Percentiles rank a stretch among this genome's conserved stretches.
Conservation (phyloP, 305 asterid genomes). For the Coffea humblotiana region DNA sequence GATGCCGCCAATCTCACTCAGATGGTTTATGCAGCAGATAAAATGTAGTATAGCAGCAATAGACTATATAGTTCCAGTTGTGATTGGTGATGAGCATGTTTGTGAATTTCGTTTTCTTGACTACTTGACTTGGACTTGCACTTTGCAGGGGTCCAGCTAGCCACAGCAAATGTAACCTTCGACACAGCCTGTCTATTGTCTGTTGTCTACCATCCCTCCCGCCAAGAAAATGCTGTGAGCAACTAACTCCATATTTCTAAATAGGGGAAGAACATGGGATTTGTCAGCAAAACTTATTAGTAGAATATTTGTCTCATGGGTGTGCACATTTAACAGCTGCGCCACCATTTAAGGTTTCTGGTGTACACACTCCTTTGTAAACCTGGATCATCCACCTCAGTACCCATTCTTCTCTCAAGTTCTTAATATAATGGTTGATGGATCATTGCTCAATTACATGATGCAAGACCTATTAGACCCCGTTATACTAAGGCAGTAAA, state of each 20-base stretch:
- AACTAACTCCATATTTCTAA: slow-evolving; percentile 1
- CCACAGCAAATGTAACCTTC: slow-evolving; percentile 21
- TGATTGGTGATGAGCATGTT: neutral
- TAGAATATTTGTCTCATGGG: neutral
- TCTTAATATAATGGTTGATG: neutral
- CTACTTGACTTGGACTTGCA: neutral
- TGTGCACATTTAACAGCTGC: neutral
- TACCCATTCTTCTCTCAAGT: neutral
- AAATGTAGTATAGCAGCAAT: no score
- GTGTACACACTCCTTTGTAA: neutral
- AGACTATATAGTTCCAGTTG: no score
- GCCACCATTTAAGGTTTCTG: slow-evolving; percentile 3
- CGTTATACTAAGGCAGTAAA: no score
- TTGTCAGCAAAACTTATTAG: neutral
- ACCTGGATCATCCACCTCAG: neutral
- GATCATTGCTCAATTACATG: neutral
- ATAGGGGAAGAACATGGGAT: slow-evolving; percentile 15
- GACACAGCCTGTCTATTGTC: slow-evolving; percentile 20
- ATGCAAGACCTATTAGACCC: neutral
- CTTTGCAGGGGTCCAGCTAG: slow-evolving; percentile 19
- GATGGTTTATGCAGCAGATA: no score
- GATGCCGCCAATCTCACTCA: no score
- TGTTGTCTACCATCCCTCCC: neutral
- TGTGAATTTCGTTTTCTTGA: neutral
- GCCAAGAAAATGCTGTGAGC: slow-evolving; percentile 7